Evolutionary conservation across 2,329 filamentous ascomycete species (phyloP), one percentile per base, ranked within the genome.

Genomic region (Penicillium sp.): DNA sequence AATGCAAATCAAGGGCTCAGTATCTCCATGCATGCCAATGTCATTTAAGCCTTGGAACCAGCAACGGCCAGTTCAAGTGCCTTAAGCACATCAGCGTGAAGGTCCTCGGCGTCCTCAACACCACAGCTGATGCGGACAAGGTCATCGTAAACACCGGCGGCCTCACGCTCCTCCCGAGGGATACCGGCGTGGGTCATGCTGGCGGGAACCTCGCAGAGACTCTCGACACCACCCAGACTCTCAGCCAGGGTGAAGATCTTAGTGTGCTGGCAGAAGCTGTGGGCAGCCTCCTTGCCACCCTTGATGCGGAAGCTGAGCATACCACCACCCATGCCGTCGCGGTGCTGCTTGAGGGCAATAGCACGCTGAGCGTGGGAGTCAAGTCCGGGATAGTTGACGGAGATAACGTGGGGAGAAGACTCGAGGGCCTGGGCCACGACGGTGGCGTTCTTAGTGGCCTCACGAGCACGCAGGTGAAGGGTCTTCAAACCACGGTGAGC

Each of bases 151-250:
- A 99, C 92, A 59, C 95, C 95, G 1, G 95, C 92, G 3, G 88
- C 89, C 82, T 99, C 95, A 56, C 95, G 84, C 81, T 96, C 87
- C 59, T 92, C 92, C 73, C 84, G 86, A 49, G 95, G 95, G 64
- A 99, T 99, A 57, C 93, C 95, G 24, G 92, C 90, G 76, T 99
- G 95, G 19, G 95, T 99, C 95, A 99, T 99, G 77, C 87, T 90
- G 68, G 90, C 90, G 22, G 95, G 95, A 3, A 99, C 86, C 79
- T 99, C 95, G 66, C 93, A 88, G 60, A 99, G 82, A 70, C 86
- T 90, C 84, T 99, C 95, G 48, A 99, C 89, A 54, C 93, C 95
- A 59, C 95, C 95, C 24, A 99, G 79, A 57, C 87, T 91, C 82
- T 99, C 95, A 29, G 95, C 95, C 7, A 99, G 83, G 1, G 92